A percentile compares a stretch with the other conserved stretches of the same genome.
Conservation (phyloP, 2,329 filamentous ascomycete species). For the Clonostachys byssicola region DNA sequence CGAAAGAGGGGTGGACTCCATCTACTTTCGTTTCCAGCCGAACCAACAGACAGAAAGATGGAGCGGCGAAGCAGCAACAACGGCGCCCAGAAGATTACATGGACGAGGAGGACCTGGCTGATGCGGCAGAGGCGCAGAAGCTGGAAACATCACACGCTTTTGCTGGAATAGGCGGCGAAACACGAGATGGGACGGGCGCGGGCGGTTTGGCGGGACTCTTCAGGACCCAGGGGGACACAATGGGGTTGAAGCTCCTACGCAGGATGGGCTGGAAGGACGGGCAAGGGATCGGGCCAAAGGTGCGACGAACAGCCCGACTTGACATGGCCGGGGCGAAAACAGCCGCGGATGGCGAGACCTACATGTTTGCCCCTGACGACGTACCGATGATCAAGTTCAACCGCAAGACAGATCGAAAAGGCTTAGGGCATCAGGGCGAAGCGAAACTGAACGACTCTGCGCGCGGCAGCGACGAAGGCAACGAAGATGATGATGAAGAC, state of each 20-base stretch:
- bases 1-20: constrained; percentile 96
- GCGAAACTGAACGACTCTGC: constrained; percentile 34
- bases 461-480: constrained; percentile 37
- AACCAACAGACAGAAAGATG: constrained; percentile 68
- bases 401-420: constrained; percentile 65
- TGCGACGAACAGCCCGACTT: constrained; percentile 69
- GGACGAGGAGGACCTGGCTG: constrained; percentile 93
- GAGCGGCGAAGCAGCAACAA: constrained; percentile 40
- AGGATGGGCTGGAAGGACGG: constrained; percentile 96
- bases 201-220: constrained; percentile 68
- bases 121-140: constrained; percentile 73
- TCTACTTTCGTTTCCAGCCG: constrained; percentile 90
- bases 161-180: constrained; percentile 68
- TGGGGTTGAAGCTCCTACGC: constrained; percentile 79
- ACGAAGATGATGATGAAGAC: constrained; percentile 28
- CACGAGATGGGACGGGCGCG: constrained; percentile 36
- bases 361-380: constrained; percentile 85
- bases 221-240: constrained; percentile 70
- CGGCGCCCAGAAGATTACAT: constrained; percentile 86
- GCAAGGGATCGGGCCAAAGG: constrained; percentile 86
- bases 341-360: constrained; percentile 36
- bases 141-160: constrained; percentile 73
- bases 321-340: constrained; percentile 35
- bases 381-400: constrained; percentile 62
- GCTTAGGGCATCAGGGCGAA: constrained; percentile 64